These are phyloP conservation scores for Circinella minor DNA, from an alignment of 371 early-diverging fungal species.

Conservation along the genomic window DNA sequence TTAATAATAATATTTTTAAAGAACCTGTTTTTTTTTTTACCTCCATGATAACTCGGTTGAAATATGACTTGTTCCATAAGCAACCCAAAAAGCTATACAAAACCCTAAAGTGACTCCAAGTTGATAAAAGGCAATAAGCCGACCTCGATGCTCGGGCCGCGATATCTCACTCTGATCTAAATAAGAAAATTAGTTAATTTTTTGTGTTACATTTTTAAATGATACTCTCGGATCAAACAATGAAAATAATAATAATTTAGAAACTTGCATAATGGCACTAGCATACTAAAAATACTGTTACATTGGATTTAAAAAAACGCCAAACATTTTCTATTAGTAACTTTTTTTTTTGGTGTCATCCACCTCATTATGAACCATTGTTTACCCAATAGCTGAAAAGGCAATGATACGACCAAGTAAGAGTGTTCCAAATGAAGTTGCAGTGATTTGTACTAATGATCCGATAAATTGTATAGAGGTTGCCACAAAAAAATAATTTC, in stretches of 20 bases:
- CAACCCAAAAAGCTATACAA: slow-evolving; percentile 48
- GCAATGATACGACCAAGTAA: slow-evolving; percentile 74
- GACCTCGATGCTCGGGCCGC: slow-evolving; percentile 81
- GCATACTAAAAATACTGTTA: slow-evolving; percentile 42
- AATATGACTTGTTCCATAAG: slow-evolving; percentile 33
- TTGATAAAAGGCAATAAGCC: slow-evolving; percentile 90
- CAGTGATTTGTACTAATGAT: slow-evolving; percentile 66
- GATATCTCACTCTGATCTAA: slow-evolving; percentile 88
- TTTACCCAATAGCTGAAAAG: slow-evolving; percentile 68
- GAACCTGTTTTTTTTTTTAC: background rate
- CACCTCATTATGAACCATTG: slow-evolving; percentile 5
- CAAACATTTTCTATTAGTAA: background rate
- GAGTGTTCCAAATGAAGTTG: slow-evolving; percentile 56
- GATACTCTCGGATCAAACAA: too few species aligned
- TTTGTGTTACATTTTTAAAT: background rate
- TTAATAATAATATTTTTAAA: too few species aligned
- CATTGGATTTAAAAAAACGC: background rate
- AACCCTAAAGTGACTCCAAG: slow-evolving; percentile 81
- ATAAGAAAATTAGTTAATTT: background rate
- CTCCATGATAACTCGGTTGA: slow-evolving; percentile 52
- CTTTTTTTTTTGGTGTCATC: background rate
- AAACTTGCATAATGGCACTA: slow-evolving; percentile 45
- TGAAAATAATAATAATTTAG: too few species aligned
- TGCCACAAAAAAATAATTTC: slow-evolving; percentile 50
- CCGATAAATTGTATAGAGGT: slow-evolving; percentile 71